Evolutionary conservation across 1,284 basidiomycete genomes (phyloP), one percentile per base, ranked within the genome.

Genomic region (Phenoliferia sp.): DNA sequence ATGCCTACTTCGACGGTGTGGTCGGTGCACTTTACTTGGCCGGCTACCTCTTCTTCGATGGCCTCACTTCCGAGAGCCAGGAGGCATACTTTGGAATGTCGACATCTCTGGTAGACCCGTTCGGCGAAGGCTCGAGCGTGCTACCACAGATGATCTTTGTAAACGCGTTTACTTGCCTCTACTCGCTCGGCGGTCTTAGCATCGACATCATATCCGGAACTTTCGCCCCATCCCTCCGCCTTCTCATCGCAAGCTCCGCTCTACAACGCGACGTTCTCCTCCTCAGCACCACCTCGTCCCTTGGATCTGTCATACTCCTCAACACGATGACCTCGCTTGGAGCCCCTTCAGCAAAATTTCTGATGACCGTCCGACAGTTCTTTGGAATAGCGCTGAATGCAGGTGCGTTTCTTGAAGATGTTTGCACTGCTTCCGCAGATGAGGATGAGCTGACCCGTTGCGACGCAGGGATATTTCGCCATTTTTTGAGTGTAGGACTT

Each of bases 141-240:
- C 59, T 72, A 2, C 64, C 65, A 29, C 70, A 72, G 63, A 72
- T 72, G 70, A 54, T 71, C 33, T 69, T 48, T 32, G 67, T 67
- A 4, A 71, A 69, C 60, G 16, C 50, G 28, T 63, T 56, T 33
- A 60, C 69, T 10, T 58, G 62, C n/a, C 26, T 57, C 31, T 65
- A 65, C 34, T 35, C 61, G 12, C 32, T 61, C 28, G 28, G 57
- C 15, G 60, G 60, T 15, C 59, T 60, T 55, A 28, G 58, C 32
- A 55, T 59, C 19, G 62, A 63, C 26, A 29, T 16, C 26, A 19
- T 6, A 5, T 7, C 31, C n/a, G 48, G 39, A 2, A 55, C 33
- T 7, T 54, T 61, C 28, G 2, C n/a, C 19, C 36, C 56, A 17
- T 2, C 28, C 9, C 17, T 54, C 48, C 6, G 10, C 3, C 61